Conservation (phyloP, 352 stramenopile species). For the Phytophthora constricta region DNA sequence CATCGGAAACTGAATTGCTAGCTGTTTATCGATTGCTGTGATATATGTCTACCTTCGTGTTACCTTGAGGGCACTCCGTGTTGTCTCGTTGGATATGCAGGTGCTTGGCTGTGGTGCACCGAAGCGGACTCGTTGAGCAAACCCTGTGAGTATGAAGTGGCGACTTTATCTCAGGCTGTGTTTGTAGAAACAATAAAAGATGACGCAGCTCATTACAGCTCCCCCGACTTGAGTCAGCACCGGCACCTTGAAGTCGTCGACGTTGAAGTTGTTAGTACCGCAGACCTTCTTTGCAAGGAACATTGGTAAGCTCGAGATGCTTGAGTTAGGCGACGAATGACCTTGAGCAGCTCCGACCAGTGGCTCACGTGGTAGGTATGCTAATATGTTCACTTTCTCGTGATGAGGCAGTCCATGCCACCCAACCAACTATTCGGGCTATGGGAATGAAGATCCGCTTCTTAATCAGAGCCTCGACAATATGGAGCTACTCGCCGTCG, state of each 20-base stretch:
- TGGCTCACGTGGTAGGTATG: conserved; percentile 9
- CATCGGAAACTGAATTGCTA: too few relatives aligned
- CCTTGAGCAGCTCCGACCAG: conserved; percentile 2
- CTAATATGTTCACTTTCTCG: conserved; percentile 1
- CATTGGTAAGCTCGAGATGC: neutral
- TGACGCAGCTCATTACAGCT: neutral
- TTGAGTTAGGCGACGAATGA: neutral
- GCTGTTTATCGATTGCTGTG: too few relatives aligned
- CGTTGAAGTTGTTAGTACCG: neutral
- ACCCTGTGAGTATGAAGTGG: too few relatives aligned
- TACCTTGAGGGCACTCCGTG: too few relatives aligned
- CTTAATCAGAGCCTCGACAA: conserved; percentile 9
- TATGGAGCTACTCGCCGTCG: conserved; percentile 7
- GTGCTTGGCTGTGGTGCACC: too few relatives aligned
- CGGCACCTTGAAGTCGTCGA: neutral
- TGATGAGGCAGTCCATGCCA: conserved; percentile 15
- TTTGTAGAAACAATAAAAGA: too few relatives aligned
- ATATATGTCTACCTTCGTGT: too few relatives aligned
- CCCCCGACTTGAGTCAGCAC: neutral
- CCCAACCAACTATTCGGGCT: conserved; percentile 11
- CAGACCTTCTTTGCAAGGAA: neutral
- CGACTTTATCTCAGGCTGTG: too few relatives aligned
- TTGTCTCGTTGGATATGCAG: too few relatives aligned
- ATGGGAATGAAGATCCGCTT: conserved; percentile 10
- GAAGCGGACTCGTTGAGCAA: too few relatives aligned